phyloP scores from a whole-genome alignment of 2,329 filamentous ascomycete species.

The Mariannaea sp. region DNA sequence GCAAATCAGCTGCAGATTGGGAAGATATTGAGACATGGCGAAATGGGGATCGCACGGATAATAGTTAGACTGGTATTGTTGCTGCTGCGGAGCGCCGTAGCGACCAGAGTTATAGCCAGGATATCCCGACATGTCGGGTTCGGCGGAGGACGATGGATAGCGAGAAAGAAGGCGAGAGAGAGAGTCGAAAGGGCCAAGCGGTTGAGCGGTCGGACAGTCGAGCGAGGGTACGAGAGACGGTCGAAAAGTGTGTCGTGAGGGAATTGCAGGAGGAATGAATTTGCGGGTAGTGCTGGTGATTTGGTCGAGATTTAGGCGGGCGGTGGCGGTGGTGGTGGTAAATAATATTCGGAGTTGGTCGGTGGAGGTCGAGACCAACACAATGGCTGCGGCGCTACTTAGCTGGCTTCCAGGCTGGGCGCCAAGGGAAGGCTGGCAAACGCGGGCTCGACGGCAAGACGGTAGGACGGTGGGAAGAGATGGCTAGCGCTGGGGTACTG shows the following conservation, averaged over 20 bases:
- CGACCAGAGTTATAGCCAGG: constrained; percentile 59
- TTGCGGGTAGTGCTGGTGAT: constrained; percentile 12
- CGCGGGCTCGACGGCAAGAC: too few relatives aligned
- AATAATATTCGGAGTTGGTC: constrained; percentile 11
- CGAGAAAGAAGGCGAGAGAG: background rate
- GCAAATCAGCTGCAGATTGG: constrained; percentile 26
- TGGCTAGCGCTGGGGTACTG: constrained; percentile 8
- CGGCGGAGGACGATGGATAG: constrained; percentile 1
- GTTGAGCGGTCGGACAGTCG: too few relatives aligned
- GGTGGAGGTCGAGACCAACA: constrained; percentile 19
- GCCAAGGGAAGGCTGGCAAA: constrained; percentile 15
- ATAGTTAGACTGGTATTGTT: constrained; percentile 50
- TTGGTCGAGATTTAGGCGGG: constrained; percentile 9
- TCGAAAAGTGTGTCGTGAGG: background rate
- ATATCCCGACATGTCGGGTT: constrained; percentile 64
- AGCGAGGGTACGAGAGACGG: background rate
- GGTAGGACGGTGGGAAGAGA: constrained; percentile 7
- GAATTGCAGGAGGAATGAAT: constrained; percentile 4
- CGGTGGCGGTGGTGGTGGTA: constrained; percentile 10
- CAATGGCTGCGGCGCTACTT: constrained; percentile 12
- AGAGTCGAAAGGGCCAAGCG: background rate
- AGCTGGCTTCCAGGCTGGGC: constrained; percentile 17
- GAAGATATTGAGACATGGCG: background rate
- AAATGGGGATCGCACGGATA: constrained; percentile 53
- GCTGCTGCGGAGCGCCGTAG: constrained; percentile 44